Conservation (phyloP, 2,329 filamentous ascomycete genomes). For the Hypoxylon sp. region DNA sequence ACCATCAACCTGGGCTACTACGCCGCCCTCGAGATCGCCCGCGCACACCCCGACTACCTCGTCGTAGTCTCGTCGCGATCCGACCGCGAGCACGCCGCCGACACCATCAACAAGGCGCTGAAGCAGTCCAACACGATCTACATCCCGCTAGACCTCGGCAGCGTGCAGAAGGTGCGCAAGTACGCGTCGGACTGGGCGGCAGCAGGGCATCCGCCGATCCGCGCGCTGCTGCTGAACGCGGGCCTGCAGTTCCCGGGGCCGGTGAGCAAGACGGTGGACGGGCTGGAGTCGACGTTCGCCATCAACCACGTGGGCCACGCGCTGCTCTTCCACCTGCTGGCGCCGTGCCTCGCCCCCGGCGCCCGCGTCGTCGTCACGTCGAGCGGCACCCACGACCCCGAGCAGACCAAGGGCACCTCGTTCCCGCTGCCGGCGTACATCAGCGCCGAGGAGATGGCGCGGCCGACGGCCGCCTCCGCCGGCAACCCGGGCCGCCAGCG, state of each 20-base stretch:
- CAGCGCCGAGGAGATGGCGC: conserved; percentile 54
- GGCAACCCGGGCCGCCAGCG: conserved; percentile 48
- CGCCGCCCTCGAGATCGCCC: conserved; percentile 51
- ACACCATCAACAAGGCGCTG: conserved; percentile 52
- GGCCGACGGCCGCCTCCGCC: conserved; percentile 42
- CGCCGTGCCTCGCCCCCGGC: conserved; percentile 48
- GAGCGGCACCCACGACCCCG: conserved; percentile 58
- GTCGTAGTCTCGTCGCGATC: conserved; percentile 55
- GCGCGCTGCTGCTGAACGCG: conserved; percentile 57
- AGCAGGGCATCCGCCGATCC: conserved; percentile 51
- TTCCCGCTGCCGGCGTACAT: conserved; percentile 54
- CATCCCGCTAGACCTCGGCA: conserved; percentile 54
- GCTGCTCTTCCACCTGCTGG: conserved; percentile 57
- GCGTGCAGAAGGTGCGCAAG: conserved; percentile 49
- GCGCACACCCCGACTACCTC: conserved; percentile 49
- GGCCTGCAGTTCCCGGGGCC: conserved; percentile 53
- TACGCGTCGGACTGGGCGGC: conserved; percentile 50
- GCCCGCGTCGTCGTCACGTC: conserved; percentile 55
- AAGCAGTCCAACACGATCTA: conserved; percentile 52
- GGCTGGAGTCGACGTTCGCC: conserved; percentile 57
- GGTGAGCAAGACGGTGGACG: conserved; percentile 49
- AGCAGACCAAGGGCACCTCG: conserved; percentile 47
- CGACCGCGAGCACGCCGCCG: conserved; percentile 51
- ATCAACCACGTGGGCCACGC: conserved; percentile 60
- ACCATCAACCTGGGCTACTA: conserved; percentile 55